These are phyloP conservation scores for Suhomyces coccinellae DNA, from an alignment of 1,139 yeast species.

Conservation along the genomic window DNA sequence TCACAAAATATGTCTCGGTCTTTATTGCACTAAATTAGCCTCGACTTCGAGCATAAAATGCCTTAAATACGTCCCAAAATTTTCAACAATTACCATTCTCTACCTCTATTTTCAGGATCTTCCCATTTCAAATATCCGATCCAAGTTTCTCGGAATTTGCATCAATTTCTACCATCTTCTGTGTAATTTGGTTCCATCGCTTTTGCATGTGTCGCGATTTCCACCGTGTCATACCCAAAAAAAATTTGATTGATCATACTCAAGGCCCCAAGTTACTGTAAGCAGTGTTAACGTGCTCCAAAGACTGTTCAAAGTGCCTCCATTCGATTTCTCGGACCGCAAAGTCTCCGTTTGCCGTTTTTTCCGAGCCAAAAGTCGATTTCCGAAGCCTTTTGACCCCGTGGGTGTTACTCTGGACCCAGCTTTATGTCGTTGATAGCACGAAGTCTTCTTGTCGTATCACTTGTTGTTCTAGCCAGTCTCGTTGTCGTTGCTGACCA, in stretches of 20 bases:
- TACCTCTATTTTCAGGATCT: too few species aligned
- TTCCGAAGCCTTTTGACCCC: not conserved
- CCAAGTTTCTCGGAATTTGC: too few species aligned
- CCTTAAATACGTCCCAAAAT: too few species aligned
- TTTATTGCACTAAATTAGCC: too few species aligned
- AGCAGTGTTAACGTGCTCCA: not conserved
- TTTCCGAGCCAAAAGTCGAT: not conserved
- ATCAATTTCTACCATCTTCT: too few species aligned
- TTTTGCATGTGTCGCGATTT: not conserved
- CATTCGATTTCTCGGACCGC: not conserved
- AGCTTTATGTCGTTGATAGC: conserved; percentile 7
- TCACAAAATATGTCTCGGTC: too few species aligned
- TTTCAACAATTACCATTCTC: too few species aligned
- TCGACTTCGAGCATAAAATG: too few species aligned
- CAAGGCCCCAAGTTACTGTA: not conserved
- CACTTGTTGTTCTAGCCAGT: not conserved
- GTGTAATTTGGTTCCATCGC: too few species aligned
- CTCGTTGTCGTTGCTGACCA: not conserved
- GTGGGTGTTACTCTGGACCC: not conserved
- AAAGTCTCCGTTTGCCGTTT: not conserved
- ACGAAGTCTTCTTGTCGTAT: conserved; percentile 1
- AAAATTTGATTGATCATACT: conserved; percentile 2
- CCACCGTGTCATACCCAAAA: conserved; percentile 2
- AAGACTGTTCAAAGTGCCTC: not conserved
- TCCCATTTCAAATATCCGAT: too few species aligned